These are phyloP conservation scores for Cicer chorassanicum DNA, from an alignment of 306 rosid species.

Conservation along the genomic window DNA sequence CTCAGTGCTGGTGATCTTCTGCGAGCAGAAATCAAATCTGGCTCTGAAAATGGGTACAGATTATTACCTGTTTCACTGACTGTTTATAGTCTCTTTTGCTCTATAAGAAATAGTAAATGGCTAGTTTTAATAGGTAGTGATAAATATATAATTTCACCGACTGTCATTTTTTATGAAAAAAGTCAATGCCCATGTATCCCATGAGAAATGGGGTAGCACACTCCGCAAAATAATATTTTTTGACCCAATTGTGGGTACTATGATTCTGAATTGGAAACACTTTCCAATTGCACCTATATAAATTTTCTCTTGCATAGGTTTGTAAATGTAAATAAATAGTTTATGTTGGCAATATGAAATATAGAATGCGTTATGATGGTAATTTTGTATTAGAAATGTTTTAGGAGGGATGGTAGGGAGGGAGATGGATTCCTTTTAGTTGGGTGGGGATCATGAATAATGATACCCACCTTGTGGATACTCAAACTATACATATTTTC, in stretches of 20 bases:
- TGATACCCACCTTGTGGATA: neutral
- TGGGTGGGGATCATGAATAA: neutral
- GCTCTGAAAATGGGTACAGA: constrained; percentile 92
- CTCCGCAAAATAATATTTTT: neutral
- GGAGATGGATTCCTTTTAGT: neutral
- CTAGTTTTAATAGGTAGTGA: neutral
- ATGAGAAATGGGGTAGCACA: neutral
- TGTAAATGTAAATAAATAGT: neutral
- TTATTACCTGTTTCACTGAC: constrained; percentile 21
- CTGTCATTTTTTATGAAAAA: neutral
- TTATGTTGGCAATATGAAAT: neutral
- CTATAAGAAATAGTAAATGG: neutral
- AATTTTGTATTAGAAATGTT: neutral
- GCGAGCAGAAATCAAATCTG: constrained; percentile 93
- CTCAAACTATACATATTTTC: too few relatives aligned
- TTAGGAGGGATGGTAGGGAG: neutral
- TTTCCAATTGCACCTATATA: neutral
- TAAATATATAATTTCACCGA: neutral
- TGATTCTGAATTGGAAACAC: neutral
- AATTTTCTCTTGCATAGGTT: neutral
- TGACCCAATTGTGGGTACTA: neutral
- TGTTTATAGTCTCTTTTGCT: neutral
- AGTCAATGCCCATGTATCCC: too few relatives aligned
- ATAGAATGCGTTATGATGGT: neutral
- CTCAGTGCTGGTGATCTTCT: constrained; percentile 99